Evolutionary conservation across 208 protist species (phyloP).

Genomic region (Crithidia fasciculata): DNA sequence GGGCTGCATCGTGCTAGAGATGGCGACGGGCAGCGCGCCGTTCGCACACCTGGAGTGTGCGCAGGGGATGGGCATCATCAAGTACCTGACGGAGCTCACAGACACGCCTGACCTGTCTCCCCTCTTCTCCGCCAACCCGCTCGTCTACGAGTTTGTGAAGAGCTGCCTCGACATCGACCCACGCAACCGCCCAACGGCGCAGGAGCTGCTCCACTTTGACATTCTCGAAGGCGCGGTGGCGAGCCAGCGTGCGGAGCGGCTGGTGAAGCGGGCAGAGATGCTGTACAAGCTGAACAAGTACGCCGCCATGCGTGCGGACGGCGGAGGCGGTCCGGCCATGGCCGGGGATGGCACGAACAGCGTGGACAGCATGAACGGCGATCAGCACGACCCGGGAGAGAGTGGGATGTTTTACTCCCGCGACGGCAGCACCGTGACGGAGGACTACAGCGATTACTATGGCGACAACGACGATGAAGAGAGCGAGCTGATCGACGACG

Average conservation of each 20-base stretch:
- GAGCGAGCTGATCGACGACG: constrained; percentile 12
- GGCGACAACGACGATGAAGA: constrained; percentile 11
- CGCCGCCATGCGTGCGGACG: constrained; percentile 57
- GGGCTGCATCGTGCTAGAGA: constrained; percentile 88
- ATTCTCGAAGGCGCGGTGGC: constrained; percentile 69
- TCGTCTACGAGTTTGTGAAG: constrained; percentile 81
- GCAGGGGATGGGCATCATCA: constrained; percentile 85
- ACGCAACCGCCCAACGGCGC: constrained; percentile 62
- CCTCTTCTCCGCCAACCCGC: constrained; percentile 69
- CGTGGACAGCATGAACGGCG: constrained; percentile 1
- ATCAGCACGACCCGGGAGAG: constrained; percentile 2
- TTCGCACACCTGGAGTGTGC: constrained; percentile 74
- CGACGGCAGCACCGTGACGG: constrained; percentile 16
- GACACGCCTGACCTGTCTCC: constrained; percentile 78
- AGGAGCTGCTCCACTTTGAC: constrained; percentile 76
- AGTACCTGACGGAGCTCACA: constrained; percentile 77
- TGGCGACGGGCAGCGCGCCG: constrained; percentile 81
- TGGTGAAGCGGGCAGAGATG: constrained; percentile 72
- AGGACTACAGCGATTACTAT: constrained; percentile 19
- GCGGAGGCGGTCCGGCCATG: constrained; percentile 3
- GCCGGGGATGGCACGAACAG: constrained; percentile 8
- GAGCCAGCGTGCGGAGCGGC: constrained; percentile 54
- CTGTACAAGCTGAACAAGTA: constrained; percentile 82
- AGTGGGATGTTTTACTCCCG: constrained; percentile 21
- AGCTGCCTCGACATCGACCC: constrained; percentile 79